phyloP scores from a whole-genome alignment of 257 asterid species.

The Ilex aquifolium region DNA sequence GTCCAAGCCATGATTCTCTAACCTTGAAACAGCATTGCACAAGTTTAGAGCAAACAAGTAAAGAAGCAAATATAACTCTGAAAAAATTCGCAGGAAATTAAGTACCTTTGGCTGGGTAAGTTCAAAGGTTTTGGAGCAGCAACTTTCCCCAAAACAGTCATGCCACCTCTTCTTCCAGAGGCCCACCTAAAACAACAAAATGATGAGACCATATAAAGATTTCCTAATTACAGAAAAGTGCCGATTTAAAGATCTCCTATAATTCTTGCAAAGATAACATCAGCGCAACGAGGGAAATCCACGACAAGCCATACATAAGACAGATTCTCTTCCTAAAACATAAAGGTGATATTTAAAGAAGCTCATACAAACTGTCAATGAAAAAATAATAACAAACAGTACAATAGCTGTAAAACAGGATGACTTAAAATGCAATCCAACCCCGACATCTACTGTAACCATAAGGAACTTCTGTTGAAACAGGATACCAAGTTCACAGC shows the following conservation, averaged over 20 bases:
- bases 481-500: too few relatives aligned
- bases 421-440: too few relatives aligned
- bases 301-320: neutral
- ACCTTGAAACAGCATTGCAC: conserved; percentile 44
- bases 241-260: neutral
- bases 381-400: too few relatives aligned
- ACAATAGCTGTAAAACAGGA: too few relatives aligned
- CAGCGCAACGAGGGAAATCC: neutral
- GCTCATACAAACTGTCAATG: neutral
- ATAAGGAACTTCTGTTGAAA: too few relatives aligned
- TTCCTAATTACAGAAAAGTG: conserved; percentile 3
- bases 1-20: conserved; percentile 93
- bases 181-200: conserved; percentile 54
- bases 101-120: conserved; percentile 92
- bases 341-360: neutral
- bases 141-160: conserved; percentile 91
- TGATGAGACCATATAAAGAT: conserved; percentile 6
- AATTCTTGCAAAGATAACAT: neutral
- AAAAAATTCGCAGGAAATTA: conserved; percentile 11
- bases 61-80: conserved; percentile 4
- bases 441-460: too few relatives aligned
- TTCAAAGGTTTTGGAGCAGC: conserved; percentile 76
- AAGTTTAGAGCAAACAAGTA: conserved; percentile 18
- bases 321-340: neutral
- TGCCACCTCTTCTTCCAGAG: conserved; percentile 85